A percentile compares a stretch with the other conserved stretches of the same genome.
These are phyloP conservation scores for Arthrobotrys musiformis DNA, from an alignment of 2,329 filamentous ascomycete species.

Conservation along the genomic window DNA sequence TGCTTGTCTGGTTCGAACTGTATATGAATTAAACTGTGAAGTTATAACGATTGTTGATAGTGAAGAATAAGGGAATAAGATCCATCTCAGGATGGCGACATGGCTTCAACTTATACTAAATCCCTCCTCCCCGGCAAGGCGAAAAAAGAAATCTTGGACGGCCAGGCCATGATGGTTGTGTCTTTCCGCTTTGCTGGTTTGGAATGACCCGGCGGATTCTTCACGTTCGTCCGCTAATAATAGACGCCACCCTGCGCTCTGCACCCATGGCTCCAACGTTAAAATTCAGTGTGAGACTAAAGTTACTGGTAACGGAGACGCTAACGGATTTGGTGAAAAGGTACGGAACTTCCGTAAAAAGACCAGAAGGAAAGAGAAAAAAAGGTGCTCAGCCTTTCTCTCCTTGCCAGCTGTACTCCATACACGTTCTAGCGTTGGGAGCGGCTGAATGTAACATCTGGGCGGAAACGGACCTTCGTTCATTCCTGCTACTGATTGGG, in stretches of 20 bases:
- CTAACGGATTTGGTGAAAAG: slow-evolving; percentile 32
- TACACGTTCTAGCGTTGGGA: slow-evolving; percentile 2
- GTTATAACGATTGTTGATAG: slow-evolving; percentile 14
- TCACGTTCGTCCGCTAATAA: slow-evolving; percentile 42
- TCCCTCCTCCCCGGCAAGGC: not conserved
- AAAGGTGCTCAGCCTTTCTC: not conserved
- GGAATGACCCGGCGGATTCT: slow-evolving; percentile 33
- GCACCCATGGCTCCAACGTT: slow-evolving; percentile 34
- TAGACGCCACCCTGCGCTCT: slow-evolving; percentile 8
- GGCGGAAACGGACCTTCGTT: slow-evolving; percentile 5
- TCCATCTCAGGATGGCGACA: slow-evolving; percentile 7
- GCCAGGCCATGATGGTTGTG: not conserved
- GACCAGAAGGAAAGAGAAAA: not conserved
- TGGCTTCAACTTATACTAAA: slow-evolving; percentile 39
- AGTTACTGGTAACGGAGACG: slow-evolving; percentile 3
- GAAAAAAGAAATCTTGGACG: not conserved
- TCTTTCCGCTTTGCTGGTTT: slow-evolving; percentile 1
- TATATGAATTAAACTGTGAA: not conserved
- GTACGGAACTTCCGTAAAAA: slow-evolving; percentile 21
- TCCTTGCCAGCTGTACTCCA: not conserved
- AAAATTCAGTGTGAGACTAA: slow-evolving; percentile 36
- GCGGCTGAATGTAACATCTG: slow-evolving; percentile 50
- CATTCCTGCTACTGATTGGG: slow-evolving; percentile 29
- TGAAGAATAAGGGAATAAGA: slow-evolving; percentile 10
- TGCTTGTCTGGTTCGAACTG: slow-evolving; percentile 2